Base-by-base conservation (phyloP, 192 early-diverging fungal species). In the Entophlyctis helioformis region DNA sequence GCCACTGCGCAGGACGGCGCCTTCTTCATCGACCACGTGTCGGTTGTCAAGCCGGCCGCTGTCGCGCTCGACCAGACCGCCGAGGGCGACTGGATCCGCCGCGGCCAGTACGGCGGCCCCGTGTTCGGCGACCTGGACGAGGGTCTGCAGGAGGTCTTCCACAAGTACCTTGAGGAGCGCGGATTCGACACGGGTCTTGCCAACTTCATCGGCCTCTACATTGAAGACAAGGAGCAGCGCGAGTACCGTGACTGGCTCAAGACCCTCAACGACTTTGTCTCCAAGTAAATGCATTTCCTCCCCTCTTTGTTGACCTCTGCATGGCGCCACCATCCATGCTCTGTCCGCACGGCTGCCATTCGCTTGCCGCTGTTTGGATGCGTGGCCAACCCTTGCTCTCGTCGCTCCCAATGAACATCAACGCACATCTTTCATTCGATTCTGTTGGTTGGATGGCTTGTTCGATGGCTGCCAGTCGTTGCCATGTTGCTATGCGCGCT, bases 171-270 rank as follows among this genome's bases (percentile, higher is more conserved):
- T 45, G 81, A 83, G 38, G 94, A 93, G 65, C 87, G 89, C 50
- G 84, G 85, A 34, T 80, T 97, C 42, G 80, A 89, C 53, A 71
- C 77, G n/a, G 74, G 71, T 2, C 63, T 93, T 32, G 81, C 87
- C 24, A 67, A 79, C 56, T 92, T 94, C 59, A 75, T 97, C 39
- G 80, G 86, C 42, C 76, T 74, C 53, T 97, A 85, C 66, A 75
- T 91, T 48, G 87, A 91, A 69, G 74, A 73, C 71, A 97, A 95
- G 79, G 93, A 97, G 72, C 89, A 93, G 71, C 64, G 76, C 47
- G 93, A 97, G 73, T 97, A 97, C 61, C 56, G 74, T 12, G 57
- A 71, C 51, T 97, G 93, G 93, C 64, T 97, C 26, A 65, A 81
- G 47, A 72, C 79, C 27, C 78, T 94, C 44, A 78, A 76, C 48